Percentiles rank a stretch among this genome's conserved stretches.
phyloP scores from a whole-genome alignment of 495 filamentous ascomycete genomes.

The Aspergillus heteromorphus region DNA sequence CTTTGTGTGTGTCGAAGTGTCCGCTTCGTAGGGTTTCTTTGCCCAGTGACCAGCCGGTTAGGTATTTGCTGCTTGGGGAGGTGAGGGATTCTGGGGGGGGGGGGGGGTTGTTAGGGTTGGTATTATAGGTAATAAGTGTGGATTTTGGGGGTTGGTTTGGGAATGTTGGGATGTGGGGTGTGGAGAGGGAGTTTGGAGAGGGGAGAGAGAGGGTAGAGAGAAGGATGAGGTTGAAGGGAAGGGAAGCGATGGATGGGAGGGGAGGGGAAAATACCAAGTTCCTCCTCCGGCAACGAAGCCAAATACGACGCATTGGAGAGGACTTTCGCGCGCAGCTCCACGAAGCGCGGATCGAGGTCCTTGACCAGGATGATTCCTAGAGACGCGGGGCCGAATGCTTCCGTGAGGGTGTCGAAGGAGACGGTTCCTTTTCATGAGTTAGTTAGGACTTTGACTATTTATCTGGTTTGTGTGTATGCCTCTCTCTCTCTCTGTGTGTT shows the following conservation, averaged over 20 bases:
- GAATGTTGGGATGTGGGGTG: no score
- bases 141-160: not conserved
- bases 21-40: conserved; percentile 92
- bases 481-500: not conserved
- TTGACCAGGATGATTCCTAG: conserved; percentile 90
- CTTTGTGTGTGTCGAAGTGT: conserved; percentile 87
- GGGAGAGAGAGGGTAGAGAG: no score
- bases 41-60: conserved; percentile 72
- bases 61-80: conserved; percentile 48
- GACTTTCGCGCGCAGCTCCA: conserved; percentile 59
- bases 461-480: no score
- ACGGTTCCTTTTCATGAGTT: conserved; percentile 48
- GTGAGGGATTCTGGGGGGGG: conserved; percentile 37
- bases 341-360: conserved; percentile 68
- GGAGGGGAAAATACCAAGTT: conserved; percentile 54
- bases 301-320: conserved; percentile 87
- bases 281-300: conserved; percentile 67
- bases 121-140: no score
- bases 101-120: conserved; percentile 1
- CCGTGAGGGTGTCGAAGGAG: conserved; percentile 65
- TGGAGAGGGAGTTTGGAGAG: no score
- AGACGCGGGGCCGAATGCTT: conserved; percentile 87
- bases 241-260: no score
- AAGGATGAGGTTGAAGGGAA: no score
- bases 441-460: not conserved